Evolutionary conservation across 176 grass and related monocot species (phyloP), one percentile per base, ranked within the genome.

Genomic region (Hordeum marinum): DNA sequence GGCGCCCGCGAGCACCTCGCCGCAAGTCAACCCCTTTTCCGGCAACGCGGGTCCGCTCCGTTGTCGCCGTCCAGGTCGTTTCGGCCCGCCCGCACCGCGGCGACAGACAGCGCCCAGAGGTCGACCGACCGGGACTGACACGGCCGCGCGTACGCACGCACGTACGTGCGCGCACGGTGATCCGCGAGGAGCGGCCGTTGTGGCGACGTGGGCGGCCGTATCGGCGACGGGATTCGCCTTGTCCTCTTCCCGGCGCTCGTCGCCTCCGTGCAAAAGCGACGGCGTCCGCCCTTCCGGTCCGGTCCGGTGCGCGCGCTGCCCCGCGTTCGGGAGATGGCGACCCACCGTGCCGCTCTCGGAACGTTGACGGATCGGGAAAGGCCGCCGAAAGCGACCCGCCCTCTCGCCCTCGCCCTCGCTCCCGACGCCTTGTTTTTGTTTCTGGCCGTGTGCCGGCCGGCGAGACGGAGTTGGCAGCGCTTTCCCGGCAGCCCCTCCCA

Each of bases 121-220:
- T 9, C 57, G 57, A 60, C 57, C 57, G 57, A 52, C 48, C 48
- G 48, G 14, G 43, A 50, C 14, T 20, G 50, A 55, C 32, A 34
- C 32, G 32, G 32, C 32, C 32, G 65, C 11, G 14, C 17, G 25
- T 10, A 54, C 43, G 25, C 36, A 11, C 64, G 31, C 10, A 34
- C 29, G 29, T 2, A 2, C 29, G 29, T 2, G 29, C 29, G 29
- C 29, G 29, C 29, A 29, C 2, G 29, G 29, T 29, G 29, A 29
- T 29, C 29, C 29, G 29, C 64, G 66, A 5, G 39, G 66, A 5
- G 39, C 35, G 11, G 48, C 45, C 58, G 78, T 76, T 87, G 48
- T 3, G 86, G 68, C 75, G 88, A 84, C 81, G 69, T 54, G 64
- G n/a, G 57, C 82, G 87, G 82, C 66, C 81, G 62, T 77, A 78